Percentiles rank a stretch among this genome's conserved stretches.
These are phyloP conservation scores for Gardenia jasminoides DNA, from an alignment of 257 asterid species.

Conservation along the genomic window DNA sequence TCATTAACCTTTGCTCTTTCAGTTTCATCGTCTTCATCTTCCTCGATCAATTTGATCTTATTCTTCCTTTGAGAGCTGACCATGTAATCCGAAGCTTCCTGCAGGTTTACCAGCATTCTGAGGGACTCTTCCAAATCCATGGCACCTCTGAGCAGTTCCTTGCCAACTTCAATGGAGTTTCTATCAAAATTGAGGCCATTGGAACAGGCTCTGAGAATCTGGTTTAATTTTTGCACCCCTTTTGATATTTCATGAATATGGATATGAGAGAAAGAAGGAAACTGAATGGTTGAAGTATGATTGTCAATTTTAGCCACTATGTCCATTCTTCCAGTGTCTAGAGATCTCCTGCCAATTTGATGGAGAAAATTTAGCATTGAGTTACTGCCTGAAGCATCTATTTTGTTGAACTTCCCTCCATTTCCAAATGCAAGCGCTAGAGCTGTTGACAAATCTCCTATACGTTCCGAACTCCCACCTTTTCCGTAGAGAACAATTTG, in stretches of 20 bases:
- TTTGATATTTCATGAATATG: slow-evolving; percentile 71
- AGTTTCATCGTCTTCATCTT: slow-evolving; percentile 51
- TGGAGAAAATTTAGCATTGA: slow-evolving; percentile 64
- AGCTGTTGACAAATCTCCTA: slow-evolving; percentile 58
- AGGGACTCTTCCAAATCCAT: slow-evolving; percentile 79
- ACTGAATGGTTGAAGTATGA: slow-evolving; percentile 26
- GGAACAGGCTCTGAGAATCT: slow-evolving; percentile 60
- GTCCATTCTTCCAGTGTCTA: slow-evolving; percentile 38
- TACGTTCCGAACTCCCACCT: slow-evolving; percentile 44
- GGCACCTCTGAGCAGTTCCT: slow-evolving; percentile 76
- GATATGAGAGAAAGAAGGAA: slow-evolving; percentile 48
- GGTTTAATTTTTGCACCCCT: slow-evolving; percentile 76
- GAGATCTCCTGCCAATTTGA: slow-evolving; percentile 56
- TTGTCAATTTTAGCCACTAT: slow-evolving; percentile 29
- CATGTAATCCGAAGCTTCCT: slow-evolving; percentile 51
- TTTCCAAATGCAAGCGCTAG: slow-evolving; percentile 67
- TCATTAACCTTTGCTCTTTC: slow-evolving; percentile 33
- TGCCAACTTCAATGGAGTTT: slow-evolving; percentile 69
- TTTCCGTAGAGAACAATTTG: slow-evolving; percentile 63
- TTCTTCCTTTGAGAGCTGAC: slow-evolving; percentile 37
- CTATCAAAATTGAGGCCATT: slow-evolving; percentile 57
- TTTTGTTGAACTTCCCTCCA: slow-evolving; percentile 48
- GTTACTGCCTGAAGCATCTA: slow-evolving; percentile 44
- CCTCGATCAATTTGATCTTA: slow-evolving; percentile 57
- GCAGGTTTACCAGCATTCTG: slow-evolving; percentile 66